Evolutionary conservation across 257 asterid species (phyloP), one percentile per base, ranked within the genome.

Genomic region (Primulina huaijiensis): DNA sequence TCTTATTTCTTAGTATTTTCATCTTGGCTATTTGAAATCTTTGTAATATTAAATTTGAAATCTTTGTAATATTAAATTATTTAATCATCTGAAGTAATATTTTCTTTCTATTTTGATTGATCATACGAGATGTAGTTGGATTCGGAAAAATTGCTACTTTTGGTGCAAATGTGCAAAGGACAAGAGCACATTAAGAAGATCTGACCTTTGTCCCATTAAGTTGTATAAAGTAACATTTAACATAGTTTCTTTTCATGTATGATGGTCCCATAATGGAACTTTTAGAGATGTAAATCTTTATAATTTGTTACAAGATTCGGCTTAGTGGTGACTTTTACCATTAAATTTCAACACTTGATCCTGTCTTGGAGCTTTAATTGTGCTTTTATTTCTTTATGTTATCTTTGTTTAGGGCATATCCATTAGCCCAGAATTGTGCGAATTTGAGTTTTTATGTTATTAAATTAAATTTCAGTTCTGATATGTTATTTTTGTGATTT

Each of bases 351-450:
- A 1, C 7, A 17, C 57, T 50, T 50, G 16, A 50, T 50, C 57
- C 5, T 0, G 20, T 50, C 53, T 43, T 43, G 53, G 53, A 11
- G 53, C 53, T 43, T 43, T 14, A 43, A 12, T 43, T 50, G 8
- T 50, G 21, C 21, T 16, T 50, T 50, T 17, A 5, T 50, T 50
- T 50, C 19, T 17, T 6, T 43, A 4, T 50, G 21, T 50, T 50
- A 14, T 50, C n/a, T 43, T 43, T 74, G 64, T 60, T 69, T 38
- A 27, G 58, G 60, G 25, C 19, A 67, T 58, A 74, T 74, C 66
- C n/a, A 50, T 14, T 50, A 12, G 20, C 19, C 20, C 20, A 16
- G 16, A 50, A 16, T 50, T 31, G 29, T 0, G 29, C 29, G 29
- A 27, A 1, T 27, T 27, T 27, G 1, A 27, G 29, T 27, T 27